Evolutionary conservation across 1,284 basidiomycete species (phyloP).

Genomic region (Cutaneotrichosporon spelunceum): DNA sequence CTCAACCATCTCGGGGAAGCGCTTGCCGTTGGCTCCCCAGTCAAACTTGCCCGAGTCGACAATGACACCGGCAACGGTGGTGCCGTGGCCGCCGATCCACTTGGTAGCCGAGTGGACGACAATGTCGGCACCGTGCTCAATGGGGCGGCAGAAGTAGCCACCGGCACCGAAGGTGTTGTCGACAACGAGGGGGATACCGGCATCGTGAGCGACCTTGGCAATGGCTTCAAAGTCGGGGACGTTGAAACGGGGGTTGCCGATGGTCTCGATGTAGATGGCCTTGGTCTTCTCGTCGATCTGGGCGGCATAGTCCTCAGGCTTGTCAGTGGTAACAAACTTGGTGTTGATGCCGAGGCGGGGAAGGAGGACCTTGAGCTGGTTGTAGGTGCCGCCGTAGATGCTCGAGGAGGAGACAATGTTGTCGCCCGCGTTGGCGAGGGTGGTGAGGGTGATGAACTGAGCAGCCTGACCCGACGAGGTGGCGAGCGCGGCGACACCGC

Average conservation of each 20-base stretch:
- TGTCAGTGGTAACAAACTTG: conserved; percentile 67
- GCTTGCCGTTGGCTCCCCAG: conserved; percentile 78
- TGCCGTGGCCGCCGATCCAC: conserved; percentile 89
- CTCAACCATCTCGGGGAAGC: conserved; percentile 61
- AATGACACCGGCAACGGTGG: conserved; percentile 78
- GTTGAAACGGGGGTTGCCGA: conserved; percentile 79
- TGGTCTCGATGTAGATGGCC: conserved; percentile 75
- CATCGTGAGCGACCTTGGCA: conserved; percentile 58
- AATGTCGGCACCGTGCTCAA: conserved; percentile 67
- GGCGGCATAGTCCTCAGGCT: conserved; percentile 64
- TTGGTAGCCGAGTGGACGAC: conserved; percentile 84
- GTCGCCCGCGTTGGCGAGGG: conserved; percentile 67
- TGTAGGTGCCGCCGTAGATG: conserved; percentile 75
- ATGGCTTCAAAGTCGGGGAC: conserved; percentile 69
- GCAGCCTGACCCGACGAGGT: conserved; percentile 75
- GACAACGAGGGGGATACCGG: conserved; percentile 52
- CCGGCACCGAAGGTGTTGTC: conserved; percentile 90
- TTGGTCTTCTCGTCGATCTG: conserved; percentile 59
- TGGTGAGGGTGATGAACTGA: conserved; percentile 70
- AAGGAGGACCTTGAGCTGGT: conserved; percentile 69
- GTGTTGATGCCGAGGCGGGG: conserved; percentile 60
- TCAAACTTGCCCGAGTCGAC: conserved; percentile 82
- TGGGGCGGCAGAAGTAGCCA: conserved; percentile 50
- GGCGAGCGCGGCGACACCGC: conserved; percentile 74
- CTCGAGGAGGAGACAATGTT: conserved; percentile 73